Percentiles rank a stretch among this genome's conserved stretches.
These are phyloP conservation scores for Wickerhamomyces rabaulensis DNA, from an alignment of 805 yeast genomes.

Conservation along the genomic window DNA sequence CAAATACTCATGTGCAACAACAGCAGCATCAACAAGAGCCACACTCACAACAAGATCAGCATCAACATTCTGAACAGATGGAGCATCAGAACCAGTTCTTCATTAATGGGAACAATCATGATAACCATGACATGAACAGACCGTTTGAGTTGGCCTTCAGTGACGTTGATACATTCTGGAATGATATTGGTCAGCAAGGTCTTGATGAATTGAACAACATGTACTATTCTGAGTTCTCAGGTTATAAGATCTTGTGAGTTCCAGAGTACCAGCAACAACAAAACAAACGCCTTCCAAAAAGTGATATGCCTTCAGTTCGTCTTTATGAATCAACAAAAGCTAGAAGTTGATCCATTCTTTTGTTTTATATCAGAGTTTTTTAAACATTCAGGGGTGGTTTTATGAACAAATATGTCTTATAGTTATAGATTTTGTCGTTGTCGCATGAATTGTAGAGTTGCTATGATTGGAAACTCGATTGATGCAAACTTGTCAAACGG, in stretches of 20 bases:
- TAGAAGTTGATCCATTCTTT: not conserved
- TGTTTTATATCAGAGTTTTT: not conserved
- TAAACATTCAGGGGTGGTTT: not conserved
- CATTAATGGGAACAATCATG: not conserved
- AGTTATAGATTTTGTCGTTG: not conserved
- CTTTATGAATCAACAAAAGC: not conserved
- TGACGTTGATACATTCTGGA: conserved; percentile 22
- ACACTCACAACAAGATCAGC: not conserved
- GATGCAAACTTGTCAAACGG: too few species aligned
- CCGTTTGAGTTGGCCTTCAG: conserved; percentile 16
- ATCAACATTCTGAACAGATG: not conserved
- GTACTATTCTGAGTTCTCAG: conserved; percentile 24
- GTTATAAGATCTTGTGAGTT: conserved; percentile 17
- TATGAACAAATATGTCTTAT: not conserved
- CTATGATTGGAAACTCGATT: too few species aligned
- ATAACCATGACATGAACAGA: conserved; percentile 1
- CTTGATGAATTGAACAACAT: conserved; percentile 22
- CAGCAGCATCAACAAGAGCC: not conserved
- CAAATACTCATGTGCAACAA: not conserved
- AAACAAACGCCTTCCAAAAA: not conserved
- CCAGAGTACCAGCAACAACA: not conserved
- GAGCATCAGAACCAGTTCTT: not conserved
- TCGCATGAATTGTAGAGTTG: too few species aligned
- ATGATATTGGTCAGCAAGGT: conserved; percentile 24
- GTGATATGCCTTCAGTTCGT: not conserved